Conservation (phyloP, 2,329 filamentous ascomycete genomes). For the Epichloe scottii region DNA sequence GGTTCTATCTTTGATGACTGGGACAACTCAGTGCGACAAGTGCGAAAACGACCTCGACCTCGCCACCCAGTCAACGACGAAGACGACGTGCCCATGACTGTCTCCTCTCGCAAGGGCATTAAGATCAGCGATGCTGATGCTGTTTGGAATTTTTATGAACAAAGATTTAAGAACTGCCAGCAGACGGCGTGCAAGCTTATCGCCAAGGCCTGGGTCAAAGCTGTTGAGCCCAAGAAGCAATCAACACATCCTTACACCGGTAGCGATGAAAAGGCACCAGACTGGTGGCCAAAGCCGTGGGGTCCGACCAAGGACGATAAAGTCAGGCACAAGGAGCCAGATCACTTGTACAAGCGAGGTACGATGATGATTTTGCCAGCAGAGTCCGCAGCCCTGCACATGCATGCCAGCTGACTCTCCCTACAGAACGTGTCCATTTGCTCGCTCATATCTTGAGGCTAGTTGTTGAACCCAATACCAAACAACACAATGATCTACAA, state of each 20-base stretch:
- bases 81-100: constrained; percentile 27
- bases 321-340: constrained; percentile 59
- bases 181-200: constrained; percentile 61
- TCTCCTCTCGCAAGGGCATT: constrained; percentile 31
- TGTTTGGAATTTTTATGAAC: constrained; percentile 47
- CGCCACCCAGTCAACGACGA: constrained; percentile 28
- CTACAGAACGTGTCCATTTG: constrained; percentile 43
- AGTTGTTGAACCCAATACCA: constrained; percentile 36
- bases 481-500: constrained; percentile 38
- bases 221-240: constrained; percentile 66
- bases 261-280: constrained; percentile 47
- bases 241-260: constrained; percentile 60
- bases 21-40: constrained; percentile 17
- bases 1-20: constrained; percentile 20
- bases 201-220: constrained; percentile 64
- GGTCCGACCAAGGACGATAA: constrained; percentile 36
- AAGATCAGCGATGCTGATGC: constrained; percentile 40
- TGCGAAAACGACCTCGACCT: constrained; percentile 18
- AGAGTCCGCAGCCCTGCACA: background rate
- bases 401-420: background rate
- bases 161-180: constrained; percentile 52
- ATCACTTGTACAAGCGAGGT: constrained; percentile 60
- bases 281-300: constrained; percentile 54
- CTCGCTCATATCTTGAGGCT: constrained; percentile 48
- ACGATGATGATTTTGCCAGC: constrained; percentile 10